Evolutionary conservation across 768 basidiomycete genomes (phyloP).

Genomic region (Lactifluus subvellereus): DNA sequence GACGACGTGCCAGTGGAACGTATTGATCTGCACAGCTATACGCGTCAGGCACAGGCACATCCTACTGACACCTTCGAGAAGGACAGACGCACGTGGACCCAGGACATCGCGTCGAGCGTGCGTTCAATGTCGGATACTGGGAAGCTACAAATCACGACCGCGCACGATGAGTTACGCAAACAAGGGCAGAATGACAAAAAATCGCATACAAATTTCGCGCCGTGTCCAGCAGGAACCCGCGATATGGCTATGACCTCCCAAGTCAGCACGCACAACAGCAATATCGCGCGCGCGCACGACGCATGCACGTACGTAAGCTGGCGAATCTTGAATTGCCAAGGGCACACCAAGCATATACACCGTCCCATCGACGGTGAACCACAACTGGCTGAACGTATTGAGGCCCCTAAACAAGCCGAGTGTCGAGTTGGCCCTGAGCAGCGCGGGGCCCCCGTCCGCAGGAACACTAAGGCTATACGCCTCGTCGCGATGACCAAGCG

Average conservation of each 20-base stretch:
- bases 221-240: conserved; percentile 79
- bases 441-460: conserved; percentile 32
- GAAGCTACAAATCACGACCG: background rate
- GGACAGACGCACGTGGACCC: conserved; percentile 21
- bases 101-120: conserved; percentile 13
- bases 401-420: conserved; percentile 50
- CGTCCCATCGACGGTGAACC: conserved; percentile 35
- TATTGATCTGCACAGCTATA: conserved; percentile 35
- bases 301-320: conserved; percentile 40
- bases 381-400: conserved; percentile 51
- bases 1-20: conserved; percentile 44
- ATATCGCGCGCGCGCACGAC: background rate
- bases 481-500: conserved; percentile 39
- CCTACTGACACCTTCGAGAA: background rate
- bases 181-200: background rate
- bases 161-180: background rate
- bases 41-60: background rate
- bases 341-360: conserved; percentile 40
- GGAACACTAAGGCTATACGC: conserved; percentile 40
- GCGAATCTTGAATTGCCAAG: conserved; percentile 39
- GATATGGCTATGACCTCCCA: conserved; percentile 47
- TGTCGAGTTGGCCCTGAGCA: conserved; percentile 40
- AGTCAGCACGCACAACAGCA: background rate
- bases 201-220: conserved; percentile 53
- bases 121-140: conserved; percentile 9